phyloP scores from a whole-genome alignment of 768 basidiomycete species.

The Suillus occidentalis region DNA sequence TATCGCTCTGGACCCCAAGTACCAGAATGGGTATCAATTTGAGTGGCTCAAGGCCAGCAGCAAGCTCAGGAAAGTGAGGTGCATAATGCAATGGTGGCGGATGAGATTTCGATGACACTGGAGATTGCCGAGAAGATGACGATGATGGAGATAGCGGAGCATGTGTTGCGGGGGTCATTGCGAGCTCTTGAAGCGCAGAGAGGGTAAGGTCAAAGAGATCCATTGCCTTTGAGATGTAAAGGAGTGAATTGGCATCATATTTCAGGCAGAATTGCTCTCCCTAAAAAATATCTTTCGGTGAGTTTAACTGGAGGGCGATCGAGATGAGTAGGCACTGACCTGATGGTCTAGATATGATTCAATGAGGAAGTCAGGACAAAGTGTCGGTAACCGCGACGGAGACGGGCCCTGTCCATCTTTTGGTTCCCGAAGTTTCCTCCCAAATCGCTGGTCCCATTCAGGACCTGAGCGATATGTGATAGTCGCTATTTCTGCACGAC shows the following conservation, averaged over 20 bases:
- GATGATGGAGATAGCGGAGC: conserved; percentile 22
- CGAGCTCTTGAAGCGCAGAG: conserved; percentile 69
- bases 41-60: conserved; percentile 75
- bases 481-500: conserved; percentile 85
- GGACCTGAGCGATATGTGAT: conserved; percentile 99
- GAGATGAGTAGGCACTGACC: conserved; percentile 30
- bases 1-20: conserved; percentile 95
- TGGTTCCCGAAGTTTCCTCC: conserved; percentile 63
- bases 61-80: conserved; percentile 73
- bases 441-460: conserved; percentile 99
- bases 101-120: conserved; percentile 59
- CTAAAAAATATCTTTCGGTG: conserved; percentile 34
- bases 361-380: conserved; percentile 97
- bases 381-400: conserved; percentile 52
- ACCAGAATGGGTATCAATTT: conserved; percentile 78
- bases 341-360: conserved; percentile 98
- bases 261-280: conserved; percentile 97
- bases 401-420: conserved; percentile 25
- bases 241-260: conserved; percentile 98
- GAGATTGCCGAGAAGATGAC: conserved; percentile 13
- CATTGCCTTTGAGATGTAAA: conserved; percentile 99
- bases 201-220: conserved; percentile 95
- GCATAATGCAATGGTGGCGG: conserved; percentile 73
- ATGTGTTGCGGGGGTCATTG: conserved; percentile 41
- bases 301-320: neutral